Conservation (phyloP, 345 rosid genomes). For the Eucalyptus decipiens region DNA sequence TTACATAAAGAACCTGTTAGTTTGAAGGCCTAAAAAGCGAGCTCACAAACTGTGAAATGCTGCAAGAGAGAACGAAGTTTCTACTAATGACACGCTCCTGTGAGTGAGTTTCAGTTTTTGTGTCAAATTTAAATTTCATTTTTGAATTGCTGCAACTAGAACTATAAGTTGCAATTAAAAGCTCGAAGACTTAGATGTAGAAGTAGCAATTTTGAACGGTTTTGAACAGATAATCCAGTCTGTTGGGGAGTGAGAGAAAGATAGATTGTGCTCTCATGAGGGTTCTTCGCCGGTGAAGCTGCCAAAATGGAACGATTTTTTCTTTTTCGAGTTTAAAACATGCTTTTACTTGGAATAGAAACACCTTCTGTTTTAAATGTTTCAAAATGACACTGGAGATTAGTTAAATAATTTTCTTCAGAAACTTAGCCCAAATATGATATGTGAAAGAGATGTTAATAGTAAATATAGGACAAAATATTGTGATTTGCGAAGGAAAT, state of each 20-base stretch:
- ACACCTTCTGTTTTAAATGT: no score
- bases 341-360: no score
- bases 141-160: not conserved
- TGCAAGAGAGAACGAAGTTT: not conserved
- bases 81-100: not conserved
- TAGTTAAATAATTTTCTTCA: no score
- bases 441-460: not conserved
- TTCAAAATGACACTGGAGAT: no score
- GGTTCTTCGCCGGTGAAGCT: no score
- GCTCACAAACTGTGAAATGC: not conserved
- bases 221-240: not conserved
- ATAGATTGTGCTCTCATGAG: no score
- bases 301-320: no score
- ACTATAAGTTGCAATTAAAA: not conserved
- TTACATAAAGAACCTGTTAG: not conserved
- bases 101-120: not conserved
- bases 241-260: not conserved
- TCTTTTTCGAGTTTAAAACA: no score
- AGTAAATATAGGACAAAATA: not conserved
- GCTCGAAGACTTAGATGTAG: not conserved
- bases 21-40: not conserved
- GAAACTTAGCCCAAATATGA: not conserved
- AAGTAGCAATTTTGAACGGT: not conserved
- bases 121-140: not conserved
- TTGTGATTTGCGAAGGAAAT: not conserved